Evolutionary conservation across 2,329 filamentous ascomycete genomes (phyloP).

Genomic region (Trichothecium sympodiale): DNA sequence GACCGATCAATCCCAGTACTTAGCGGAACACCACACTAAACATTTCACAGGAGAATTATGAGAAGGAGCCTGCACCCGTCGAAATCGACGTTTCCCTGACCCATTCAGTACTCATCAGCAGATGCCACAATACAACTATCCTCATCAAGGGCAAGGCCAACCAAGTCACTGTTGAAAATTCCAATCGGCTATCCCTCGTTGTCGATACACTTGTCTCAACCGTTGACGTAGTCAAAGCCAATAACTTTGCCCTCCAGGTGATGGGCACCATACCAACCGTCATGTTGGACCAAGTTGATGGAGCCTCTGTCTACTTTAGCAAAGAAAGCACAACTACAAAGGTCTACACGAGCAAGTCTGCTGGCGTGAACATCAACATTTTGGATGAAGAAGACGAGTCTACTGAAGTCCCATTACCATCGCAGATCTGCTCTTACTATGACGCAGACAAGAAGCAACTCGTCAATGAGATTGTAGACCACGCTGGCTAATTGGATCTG

Average conservation of each 20-base stretch:
- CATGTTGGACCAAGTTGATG: conserved; percentile 86
- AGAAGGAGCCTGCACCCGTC: conserved; percentile 60
- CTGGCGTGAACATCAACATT: conserved; percentile 78
- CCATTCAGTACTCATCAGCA: conserved; percentile 85
- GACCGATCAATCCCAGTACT: neutral
- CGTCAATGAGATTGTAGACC: conserved; percentile 90
- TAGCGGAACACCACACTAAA: neutral
- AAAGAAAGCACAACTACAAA: conserved; percentile 69
- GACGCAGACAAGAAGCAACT: conserved; percentile 60
- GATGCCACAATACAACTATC: conserved; percentile 83
- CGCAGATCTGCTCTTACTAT: conserved; percentile 76
- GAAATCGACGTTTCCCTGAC: conserved; percentile 72
- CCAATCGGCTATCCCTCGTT: conserved; percentile 69
- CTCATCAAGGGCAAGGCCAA: conserved; percentile 90
- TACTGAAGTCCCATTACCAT: conserved; percentile 75
- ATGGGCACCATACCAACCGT: conserved; percentile 77
- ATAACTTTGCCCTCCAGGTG: conserved; percentile 91
- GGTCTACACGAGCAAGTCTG: conserved; percentile 82
- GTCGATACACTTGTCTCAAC: conserved; percentile 84
- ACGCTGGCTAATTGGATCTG: conserved; percentile 83
- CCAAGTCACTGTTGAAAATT: conserved; percentile 93
- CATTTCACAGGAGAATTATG: conserved; percentile 67
- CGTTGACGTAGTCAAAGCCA: conserved; percentile 89
- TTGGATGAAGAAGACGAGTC: conserved; percentile 69
- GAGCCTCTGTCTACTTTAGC: conserved; percentile 76